Conservation (phyloP, 2,329 filamentous ascomycete species). For the Niveomyces coronatus region DNA sequence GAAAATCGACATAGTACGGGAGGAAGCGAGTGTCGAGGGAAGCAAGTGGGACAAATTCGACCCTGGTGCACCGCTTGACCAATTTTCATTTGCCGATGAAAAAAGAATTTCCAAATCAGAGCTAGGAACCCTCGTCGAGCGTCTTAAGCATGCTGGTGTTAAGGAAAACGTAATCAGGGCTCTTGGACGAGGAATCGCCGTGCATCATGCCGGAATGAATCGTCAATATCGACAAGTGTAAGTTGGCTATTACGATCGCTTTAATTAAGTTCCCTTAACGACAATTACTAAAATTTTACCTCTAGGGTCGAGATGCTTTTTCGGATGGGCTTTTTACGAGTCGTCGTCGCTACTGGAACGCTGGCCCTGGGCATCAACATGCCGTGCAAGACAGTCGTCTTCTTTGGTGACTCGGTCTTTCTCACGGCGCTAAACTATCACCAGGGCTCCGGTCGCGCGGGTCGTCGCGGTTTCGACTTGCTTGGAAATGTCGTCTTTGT, state of each 20-base stretch:
- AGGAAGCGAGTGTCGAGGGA: constrained; percentile 43
- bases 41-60: constrained; percentile 56
- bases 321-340: constrained; percentile 58
- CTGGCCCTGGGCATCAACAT: constrained; percentile 72
- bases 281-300: constrained; percentile 3
- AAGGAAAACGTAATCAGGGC: constrained; percentile 45
- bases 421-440: constrained; percentile 67
- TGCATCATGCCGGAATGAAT: constrained; percentile 76
- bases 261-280: neutral
- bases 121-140: constrained; percentile 41
- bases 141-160: constrained; percentile 41
- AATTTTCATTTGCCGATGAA: constrained; percentile 56
- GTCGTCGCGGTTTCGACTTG: constrained; percentile 69
- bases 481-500: constrained; percentile 76
- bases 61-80: constrained; percentile 49
- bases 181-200: constrained; percentile 57
- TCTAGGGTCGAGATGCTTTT: constrained; percentile 60
- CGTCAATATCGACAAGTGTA: constrained; percentile 59
- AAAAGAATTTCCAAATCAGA: constrained; percentile 49
- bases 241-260: constrained; percentile 15
- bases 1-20: constrained; percentile 46
- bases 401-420: constrained; percentile 62
- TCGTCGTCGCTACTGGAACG: constrained; percentile 67
- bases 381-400: constrained; percentile 75
- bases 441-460: constrained; percentile 67